These are phyloP conservation scores for Excoecaria cochinchinensis DNA, from an alignment of 345 rosid genomes.

Conservation along the genomic window DNA sequence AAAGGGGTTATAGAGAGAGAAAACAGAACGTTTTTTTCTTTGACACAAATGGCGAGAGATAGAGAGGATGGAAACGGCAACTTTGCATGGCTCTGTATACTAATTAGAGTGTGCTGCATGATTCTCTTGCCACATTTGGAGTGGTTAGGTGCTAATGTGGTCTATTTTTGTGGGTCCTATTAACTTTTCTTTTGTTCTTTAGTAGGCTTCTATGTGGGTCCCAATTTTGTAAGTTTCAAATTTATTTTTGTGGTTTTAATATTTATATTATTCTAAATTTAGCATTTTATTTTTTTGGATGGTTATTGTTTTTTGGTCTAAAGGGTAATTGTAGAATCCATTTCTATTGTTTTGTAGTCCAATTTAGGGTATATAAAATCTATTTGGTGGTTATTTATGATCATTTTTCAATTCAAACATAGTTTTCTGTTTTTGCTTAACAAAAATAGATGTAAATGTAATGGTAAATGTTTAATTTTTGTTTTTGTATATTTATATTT, in stretches of 20 bases:
- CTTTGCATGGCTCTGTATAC: slow-evolving; percentile 66
- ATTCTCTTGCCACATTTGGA: slow-evolving; percentile 35
- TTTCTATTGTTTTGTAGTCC: neutral
- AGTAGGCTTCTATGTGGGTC: neutral
- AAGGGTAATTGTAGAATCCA: neutral
- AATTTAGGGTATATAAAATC: neutral
- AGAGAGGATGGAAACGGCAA: slow-evolving; percentile 46
- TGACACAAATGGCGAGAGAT: slow-evolving; percentile 30
- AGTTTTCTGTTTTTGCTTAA: neutral
- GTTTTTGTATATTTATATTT: neutral
- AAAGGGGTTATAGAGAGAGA: slow-evolving; percentile 14
- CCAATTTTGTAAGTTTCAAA: neutral
- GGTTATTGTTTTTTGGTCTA: neutral
- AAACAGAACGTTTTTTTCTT: slow-evolving; percentile 21
- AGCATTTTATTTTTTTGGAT: neutral
- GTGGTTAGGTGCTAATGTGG: slow-evolving; percentile 26
- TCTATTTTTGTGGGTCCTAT: slow-evolving; percentile 17
- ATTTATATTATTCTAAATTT: neutral
- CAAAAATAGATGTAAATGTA: neutral
- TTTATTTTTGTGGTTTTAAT: too few species aligned
- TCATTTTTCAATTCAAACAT: neutral
- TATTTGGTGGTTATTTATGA: neutral
- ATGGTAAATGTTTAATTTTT: neutral
- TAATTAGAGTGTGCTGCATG: slow-evolving; percentile 37
- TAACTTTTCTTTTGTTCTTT: neutral